Evolutionary conservation across 1,284 basidiomycete genomes (phyloP).

Genomic region (Moesziomyces aphidis): DNA sequence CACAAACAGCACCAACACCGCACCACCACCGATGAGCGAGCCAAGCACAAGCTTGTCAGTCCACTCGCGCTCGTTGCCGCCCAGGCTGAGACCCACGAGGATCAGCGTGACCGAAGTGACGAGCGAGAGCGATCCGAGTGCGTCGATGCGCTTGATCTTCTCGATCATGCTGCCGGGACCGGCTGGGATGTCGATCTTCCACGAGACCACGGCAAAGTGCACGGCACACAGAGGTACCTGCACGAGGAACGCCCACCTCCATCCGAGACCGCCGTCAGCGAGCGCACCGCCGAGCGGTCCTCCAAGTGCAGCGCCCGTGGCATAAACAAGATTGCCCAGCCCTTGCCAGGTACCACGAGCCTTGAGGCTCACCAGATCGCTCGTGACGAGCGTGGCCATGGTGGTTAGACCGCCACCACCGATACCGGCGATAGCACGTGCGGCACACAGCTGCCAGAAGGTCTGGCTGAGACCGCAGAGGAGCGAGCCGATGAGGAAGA

Average conservation of each 20-base stretch:
- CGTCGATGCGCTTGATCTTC: slow-evolving; percentile 69
- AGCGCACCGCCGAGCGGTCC: slow-evolving; percentile 60
- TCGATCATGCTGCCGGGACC: slow-evolving; percentile 67
- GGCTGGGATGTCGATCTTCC: slow-evolving; percentile 69
- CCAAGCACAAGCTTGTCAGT: slow-evolving; percentile 56
- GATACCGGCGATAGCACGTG: slow-evolving; percentile 69
- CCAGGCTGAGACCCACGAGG: slow-evolving; percentile 67
- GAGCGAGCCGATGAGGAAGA: slow-evolving; percentile 63
- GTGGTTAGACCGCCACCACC: slow-evolving; percentile 70
- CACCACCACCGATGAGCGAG: slow-evolving; percentile 59
- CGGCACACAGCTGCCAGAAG: slow-evolving; percentile 64
- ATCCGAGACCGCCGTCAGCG: slow-evolving; percentile 59
- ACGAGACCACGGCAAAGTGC: slow-evolving; percentile 67
- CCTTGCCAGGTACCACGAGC: slow-evolving; percentile 70
- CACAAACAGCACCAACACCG: slow-evolving; percentile 72
- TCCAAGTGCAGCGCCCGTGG: slow-evolving; percentile 67
- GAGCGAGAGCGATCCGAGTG: slow-evolving; percentile 67
- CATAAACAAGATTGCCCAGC: slow-evolving; percentile 66
- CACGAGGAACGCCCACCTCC: slow-evolving; percentile 66
- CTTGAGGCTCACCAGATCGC: slow-evolving; percentile 69
- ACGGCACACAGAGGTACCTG: slow-evolving; percentile 68
- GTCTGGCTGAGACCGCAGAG: slow-evolving; percentile 64
- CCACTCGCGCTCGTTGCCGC: slow-evolving; percentile 65
- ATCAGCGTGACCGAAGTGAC: slow-evolving; percentile 66
- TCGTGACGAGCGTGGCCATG: slow-evolving; percentile 69